These are phyloP conservation scores for Marasmius fiardii DNA, from an alignment of 1,284 basidiomycete genomes.

Conservation along the genomic window DNA sequence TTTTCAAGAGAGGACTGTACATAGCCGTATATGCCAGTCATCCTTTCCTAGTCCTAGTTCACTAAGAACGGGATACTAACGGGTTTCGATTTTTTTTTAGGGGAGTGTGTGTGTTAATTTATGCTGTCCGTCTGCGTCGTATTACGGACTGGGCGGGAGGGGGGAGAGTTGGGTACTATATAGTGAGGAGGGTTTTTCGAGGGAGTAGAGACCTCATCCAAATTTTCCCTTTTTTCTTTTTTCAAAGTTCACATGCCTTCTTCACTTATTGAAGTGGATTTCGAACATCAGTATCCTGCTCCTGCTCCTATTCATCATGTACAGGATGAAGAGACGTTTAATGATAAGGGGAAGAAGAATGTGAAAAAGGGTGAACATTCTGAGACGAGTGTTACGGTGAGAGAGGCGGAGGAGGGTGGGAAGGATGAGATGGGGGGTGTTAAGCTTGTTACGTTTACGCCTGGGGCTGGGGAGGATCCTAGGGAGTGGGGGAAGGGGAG, in stretches of 20 bases:
- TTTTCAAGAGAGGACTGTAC: no score
- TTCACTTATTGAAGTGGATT: neutral
- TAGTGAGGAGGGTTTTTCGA: no score
- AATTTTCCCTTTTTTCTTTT: neutral
- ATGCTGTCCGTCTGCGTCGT: neutral
- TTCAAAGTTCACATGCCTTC: neutral
- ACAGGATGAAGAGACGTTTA: neutral
- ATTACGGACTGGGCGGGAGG: neutral
- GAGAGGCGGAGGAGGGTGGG: neutral
- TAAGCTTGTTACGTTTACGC: slow-evolving; percentile 30
- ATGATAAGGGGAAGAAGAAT: neutral
- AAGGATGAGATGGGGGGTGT: slow-evolving; percentile 18
- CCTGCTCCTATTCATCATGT: neutral
- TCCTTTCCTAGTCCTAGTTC: no score
- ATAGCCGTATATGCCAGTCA: no score
- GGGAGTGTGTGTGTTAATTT: no score
- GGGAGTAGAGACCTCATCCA: neutral
- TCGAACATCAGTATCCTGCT: no score
- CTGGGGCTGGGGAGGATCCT: slow-evolving; percentile 32
- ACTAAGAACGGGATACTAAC: no score
- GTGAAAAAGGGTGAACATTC: neutral
- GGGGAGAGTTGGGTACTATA: neutral
- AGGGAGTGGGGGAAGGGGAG: slow-evolving; percentile 28
- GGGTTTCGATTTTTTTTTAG: no score
- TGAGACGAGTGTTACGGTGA: neutral